phyloP scores from a whole-genome alignment of 345 rosid species.

The Aquilaria malaccensis region DNA sequence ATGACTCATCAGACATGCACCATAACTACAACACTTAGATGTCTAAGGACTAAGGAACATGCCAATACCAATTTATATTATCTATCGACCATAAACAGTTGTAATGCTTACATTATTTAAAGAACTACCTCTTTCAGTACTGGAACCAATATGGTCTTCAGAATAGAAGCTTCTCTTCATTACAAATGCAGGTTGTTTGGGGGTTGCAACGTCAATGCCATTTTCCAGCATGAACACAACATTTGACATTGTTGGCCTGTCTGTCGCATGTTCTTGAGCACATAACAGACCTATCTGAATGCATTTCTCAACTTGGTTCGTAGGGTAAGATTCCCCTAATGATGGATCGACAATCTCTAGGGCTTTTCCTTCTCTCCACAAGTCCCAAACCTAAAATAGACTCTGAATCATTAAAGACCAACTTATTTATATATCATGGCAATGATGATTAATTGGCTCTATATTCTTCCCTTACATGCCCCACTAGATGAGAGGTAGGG shows the following conservation, averaged over 20 bases:
- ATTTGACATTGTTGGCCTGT: slow-evolving; percentile 38
- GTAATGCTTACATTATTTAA: slow-evolving; percentile 28
- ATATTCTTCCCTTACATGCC: slow-evolving; percentile 32
- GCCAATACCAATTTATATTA: background rate
- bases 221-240: slow-evolving; percentile 37
- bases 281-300: slow-evolving; percentile 50
- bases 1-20: too few species aligned
- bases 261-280: slow-evolving; percentile 39
- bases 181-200: slow-evolving; percentile 36
- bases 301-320: slow-evolving; percentile 28
- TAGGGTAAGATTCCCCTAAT: slow-evolving; percentile 12
- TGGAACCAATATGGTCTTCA: background rate
- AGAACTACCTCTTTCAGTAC: slow-evolving; percentile 19
- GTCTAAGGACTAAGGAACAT: too few species aligned
- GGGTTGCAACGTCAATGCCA: slow-evolving; percentile 20
- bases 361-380: slow-evolving; percentile 29
- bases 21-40: too few species aligned
- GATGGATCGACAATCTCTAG: slow-evolving; percentile 23
- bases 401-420: too few species aligned
- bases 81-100: slow-evolving; percentile 26
- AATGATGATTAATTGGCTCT: too few species aligned
- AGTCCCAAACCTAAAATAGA: slow-evolving; percentile 38
- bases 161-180: slow-evolving; percentile 4
- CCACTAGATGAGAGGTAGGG: slow-evolving; percentile 27
- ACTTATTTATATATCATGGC: too few species aligned